Evolutionary conservation across 768 basidiomycete genomes (phyloP), one percentile per base, ranked within the genome.

Genomic region (Phaeotremella skinneri): DNA sequence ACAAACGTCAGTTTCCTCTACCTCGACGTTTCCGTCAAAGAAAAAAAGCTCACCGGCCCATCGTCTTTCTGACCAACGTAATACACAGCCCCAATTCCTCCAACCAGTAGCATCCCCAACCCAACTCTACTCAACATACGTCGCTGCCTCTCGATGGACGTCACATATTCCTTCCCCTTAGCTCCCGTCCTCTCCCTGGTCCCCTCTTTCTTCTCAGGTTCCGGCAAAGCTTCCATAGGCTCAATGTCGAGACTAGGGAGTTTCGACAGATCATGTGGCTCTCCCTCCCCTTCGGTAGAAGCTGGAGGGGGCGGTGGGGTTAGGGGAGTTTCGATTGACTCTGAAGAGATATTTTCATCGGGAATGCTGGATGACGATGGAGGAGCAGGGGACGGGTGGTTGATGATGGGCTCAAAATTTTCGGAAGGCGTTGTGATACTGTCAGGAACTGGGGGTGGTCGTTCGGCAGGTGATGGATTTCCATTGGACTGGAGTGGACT

Each of bases 31-130:
- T 68, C 65, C 31, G 31, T 52, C 11, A 53, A 68, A 2, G 64
- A 50, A 43, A 67, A 50, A 61, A 42, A 56, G 37, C 64, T 31
- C 50, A 59, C 58, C 55, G 30, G 43, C 60, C 62, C 16, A 85
- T 84, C 88, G 89, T 93, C 43, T 88, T 87, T 47, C 87, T 81
- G 31, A 0, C 90, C 91, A 69, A 90, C 81, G 59, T 86, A 86
- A 49, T 85, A 80, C 1, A 81, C 80, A 41, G 83, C 83, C 14
- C 78, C 82, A 2, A 83, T 82, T 3, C 87, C 75, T 2, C 83
- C 89, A 11, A 85, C 69, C 3, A 81, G 79, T 5, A 89, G 71
- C 31, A 60, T 59, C 6, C 62, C 68, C 6, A 88, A 70, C 20
- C 83, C 81, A 1, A 85, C 66, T 32, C 87, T 79, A 4, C 83